phyloP scores from a whole-genome alignment of 2,329 filamentous ascomycete genomes.

The Emergomyces orientalis region DNA sequence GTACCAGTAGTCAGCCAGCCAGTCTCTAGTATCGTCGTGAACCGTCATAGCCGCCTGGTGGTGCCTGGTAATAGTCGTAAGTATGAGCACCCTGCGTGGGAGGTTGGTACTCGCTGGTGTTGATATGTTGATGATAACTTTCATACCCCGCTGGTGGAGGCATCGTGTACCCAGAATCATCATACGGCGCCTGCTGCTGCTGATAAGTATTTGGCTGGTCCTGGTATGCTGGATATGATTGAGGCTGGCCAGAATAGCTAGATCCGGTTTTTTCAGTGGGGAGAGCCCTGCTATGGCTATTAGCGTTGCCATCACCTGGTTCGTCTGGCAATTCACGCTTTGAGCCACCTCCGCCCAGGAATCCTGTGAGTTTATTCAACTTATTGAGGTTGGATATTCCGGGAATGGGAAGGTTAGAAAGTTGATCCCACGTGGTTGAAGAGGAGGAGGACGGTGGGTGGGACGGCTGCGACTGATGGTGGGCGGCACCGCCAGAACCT shows the following conservation, averaged over 20 bases:
- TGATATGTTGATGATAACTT: constrained; percentile 13
- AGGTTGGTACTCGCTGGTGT: constrained; percentile 14
- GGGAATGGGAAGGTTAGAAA: constrained; percentile 29
- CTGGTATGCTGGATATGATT: constrained; percentile 3
- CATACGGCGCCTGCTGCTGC: background rate
- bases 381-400: constrained; percentile 33
- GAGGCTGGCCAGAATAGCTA: background rate
- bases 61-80: constrained; percentile 17
- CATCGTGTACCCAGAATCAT: constrained; percentile 10
- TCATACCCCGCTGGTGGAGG: constrained; percentile 18
- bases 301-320: background rate
- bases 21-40: constrained; percentile 1
- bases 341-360: constrained; percentile 24
- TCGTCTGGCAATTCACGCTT: constrained; percentile 17
- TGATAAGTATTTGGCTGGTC: constrained; percentile 7
- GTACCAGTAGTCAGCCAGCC: background rate
- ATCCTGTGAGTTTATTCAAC: constrained; percentile 26
- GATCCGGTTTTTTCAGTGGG: background rate
- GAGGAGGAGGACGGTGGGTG: constrained; percentile 21
- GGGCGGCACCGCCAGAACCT: constrained; percentile 18
- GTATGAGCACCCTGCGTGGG: constrained; percentile 17
- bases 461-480: constrained; percentile 19
- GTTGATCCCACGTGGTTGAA: constrained; percentile 24
- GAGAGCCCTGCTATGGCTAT: background rate
- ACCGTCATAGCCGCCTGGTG: constrained; percentile 1